Percentiles rank a stretch among this genome's conserved stretches.
Conservation (phyloP, 306 rosid genomes). For the Mimosa bimucronata region DNA sequence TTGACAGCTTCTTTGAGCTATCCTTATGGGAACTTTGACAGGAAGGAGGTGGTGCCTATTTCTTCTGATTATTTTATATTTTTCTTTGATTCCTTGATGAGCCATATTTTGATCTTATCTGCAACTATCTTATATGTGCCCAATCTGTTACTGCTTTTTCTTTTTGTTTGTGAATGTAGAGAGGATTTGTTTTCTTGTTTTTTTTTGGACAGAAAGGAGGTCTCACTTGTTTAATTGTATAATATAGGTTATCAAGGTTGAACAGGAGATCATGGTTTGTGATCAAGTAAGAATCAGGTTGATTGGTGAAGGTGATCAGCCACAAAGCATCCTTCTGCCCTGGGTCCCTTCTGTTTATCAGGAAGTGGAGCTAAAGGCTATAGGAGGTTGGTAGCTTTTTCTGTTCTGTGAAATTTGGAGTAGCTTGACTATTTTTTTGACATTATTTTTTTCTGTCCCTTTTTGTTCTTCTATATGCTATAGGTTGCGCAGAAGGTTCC, state of each 20-base stretch:
- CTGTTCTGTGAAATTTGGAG: constrained; percentile 40
- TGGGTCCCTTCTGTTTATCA: constrained; percentile 87
- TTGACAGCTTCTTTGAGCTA: constrained; percentile 80
- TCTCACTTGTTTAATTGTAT: constrained; percentile 33
- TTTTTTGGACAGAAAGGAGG: constrained; percentile 54
- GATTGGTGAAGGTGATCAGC: constrained; percentile 47
- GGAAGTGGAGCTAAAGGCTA: constrained; percentile 76
- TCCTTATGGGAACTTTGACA: constrained; percentile 51
- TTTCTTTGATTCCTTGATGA: constrained; percentile 13
- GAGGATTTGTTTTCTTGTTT: constrained; percentile 12
- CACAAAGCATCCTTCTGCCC: constrained; percentile 66
- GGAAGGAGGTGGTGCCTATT: constrained; percentile 64
- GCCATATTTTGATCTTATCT: constrained; percentile 21
- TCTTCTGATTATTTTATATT: constrained; percentile 26
- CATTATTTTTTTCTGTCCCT: constrained; percentile 32
- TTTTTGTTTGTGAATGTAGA: constrained; percentile 6
- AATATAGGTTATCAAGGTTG: constrained; percentile 61
- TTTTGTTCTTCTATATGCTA: constrained; percentile 30
- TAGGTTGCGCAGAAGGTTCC: constrained; percentile 82
- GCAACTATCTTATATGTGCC: background rate
- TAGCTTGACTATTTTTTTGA: constrained; percentile 24
- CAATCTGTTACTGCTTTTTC: constrained; percentile 16
- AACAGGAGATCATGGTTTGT: constrained; percentile 76
- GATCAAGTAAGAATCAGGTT: constrained; percentile 68
- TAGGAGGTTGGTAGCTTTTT: constrained; percentile 73